These are phyloP conservation scores for Choiromyces venosus DNA, from an alignment of 495 filamentous ascomycete genomes.

Conservation along the genomic window DNA sequence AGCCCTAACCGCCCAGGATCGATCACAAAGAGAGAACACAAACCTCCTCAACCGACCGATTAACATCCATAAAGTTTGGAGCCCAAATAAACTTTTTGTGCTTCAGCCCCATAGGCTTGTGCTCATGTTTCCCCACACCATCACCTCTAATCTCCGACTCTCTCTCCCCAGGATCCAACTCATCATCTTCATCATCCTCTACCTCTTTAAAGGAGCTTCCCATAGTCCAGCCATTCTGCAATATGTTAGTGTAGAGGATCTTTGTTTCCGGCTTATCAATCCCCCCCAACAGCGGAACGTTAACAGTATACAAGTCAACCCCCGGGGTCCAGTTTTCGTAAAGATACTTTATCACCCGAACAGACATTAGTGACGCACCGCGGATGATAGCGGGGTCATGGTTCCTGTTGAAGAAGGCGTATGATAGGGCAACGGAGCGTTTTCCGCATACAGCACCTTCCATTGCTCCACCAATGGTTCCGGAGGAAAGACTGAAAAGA, in stretches of 20 bases:
- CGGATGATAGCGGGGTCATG: slow-evolving; percentile 74
- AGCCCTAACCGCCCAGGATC: not conserved
- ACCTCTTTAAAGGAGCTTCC: slow-evolving; percentile 79
- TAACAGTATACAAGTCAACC: slow-evolving; percentile 79
- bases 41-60: slow-evolving; percentile 67
- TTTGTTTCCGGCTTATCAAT: slow-evolving; percentile 54
- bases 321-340: slow-evolving; percentile 64
- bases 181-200: slow-evolving; percentile 55
- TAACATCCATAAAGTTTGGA: slow-evolving; percentile 79
- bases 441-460: slow-evolving; percentile 81
- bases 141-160: slow-evolving; percentile 63
- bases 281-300: slow-evolving; percentile 72
- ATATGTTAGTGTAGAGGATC: slow-evolving; percentile 70
- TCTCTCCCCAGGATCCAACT: slow-evolving; percentile 52
- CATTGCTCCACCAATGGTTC: slow-evolving; percentile 85
- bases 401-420: slow-evolving; percentile 75
- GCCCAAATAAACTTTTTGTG: slow-evolving; percentile 88
- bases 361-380: slow-evolving; percentile 62
- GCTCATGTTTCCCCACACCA: slow-evolving; percentile 42
- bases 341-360: slow-evolving; percentile 72
- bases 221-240: slow-evolving; percentile 81
- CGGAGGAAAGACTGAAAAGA: slow-evolving; percentile 80
- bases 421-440: slow-evolving; percentile 74
- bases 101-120: slow-evolving; percentile 21
- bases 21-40: not conserved